Evolutionary conservation across 2,329 filamentous ascomycete genomes (phyloP).

Genomic region (Aspergillus fumigatus): DNA sequence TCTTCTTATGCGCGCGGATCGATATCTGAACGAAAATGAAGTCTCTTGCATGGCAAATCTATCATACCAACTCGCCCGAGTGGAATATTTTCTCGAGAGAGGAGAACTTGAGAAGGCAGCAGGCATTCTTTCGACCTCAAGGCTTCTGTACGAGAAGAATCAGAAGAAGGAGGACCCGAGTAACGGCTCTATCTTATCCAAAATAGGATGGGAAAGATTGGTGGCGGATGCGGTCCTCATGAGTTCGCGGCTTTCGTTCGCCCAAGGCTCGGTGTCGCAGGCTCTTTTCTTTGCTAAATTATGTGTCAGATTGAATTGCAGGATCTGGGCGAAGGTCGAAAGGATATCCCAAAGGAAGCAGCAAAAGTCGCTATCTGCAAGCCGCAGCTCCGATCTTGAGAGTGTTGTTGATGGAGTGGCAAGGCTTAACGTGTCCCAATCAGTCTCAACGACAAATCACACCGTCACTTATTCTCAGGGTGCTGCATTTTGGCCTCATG

Average conservation of each 20-base stretch:
- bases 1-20: constrained; percentile 56
- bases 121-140: constrained; percentile 28
- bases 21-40: constrained; percentile 39
- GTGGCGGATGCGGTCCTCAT: constrained; percentile 59
- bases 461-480: constrained; percentile 49
- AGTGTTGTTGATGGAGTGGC: constrained; percentile 36
- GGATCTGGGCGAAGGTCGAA: constrained; percentile 50
- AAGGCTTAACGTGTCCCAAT: constrained; percentile 36
- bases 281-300: constrained; percentile 47
- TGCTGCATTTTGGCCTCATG: constrained; percentile 74
- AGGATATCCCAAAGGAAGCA: constrained; percentile 36
- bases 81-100: constrained; percentile 68
- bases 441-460: constrained; percentile 30
- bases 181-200: constrained; percentile 34
- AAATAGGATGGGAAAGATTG: constrained; percentile 48
- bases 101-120: constrained; percentile 60
- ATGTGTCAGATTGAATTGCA: constrained; percentile 46
- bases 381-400: constrained; percentile 29
- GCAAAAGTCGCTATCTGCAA: constrained; percentile 21
- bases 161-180: constrained; percentile 26
- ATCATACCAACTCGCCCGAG: constrained; percentile 64
- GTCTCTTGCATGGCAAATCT: constrained; percentile 46
- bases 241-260: constrained; percentile 62
- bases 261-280: constrained; percentile 44
- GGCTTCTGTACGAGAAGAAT: constrained; percentile 28